These are phyloP conservation scores for Tephrocybe sp. DNA, from an alignment of 768 basidiomycete species.

Conservation along the genomic window DNA sequence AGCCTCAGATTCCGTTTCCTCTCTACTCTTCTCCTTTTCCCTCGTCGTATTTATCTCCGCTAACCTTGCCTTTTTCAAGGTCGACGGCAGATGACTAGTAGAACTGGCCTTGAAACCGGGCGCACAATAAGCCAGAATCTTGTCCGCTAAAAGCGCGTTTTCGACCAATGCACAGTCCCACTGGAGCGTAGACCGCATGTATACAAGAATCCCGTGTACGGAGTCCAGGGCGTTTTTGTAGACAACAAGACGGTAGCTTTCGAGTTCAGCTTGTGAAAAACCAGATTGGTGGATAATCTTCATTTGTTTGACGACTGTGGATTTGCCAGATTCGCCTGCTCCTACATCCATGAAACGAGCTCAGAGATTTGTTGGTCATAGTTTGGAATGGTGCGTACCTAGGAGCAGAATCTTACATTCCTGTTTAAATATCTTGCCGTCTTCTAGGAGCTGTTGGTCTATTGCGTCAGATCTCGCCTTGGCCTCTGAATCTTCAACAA, in stretches of 20 bases:
- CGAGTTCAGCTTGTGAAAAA: conserved; percentile 74
- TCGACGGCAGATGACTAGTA: conserved; percentile 23
- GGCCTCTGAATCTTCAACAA: conserved; percentile 46
- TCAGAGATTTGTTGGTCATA: background rate
- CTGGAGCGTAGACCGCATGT: conserved; percentile 76
- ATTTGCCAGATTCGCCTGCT: conserved; percentile 93
- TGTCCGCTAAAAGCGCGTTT: conserved; percentile 42
- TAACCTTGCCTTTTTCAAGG: conserved; percentile 1
- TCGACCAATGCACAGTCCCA: conserved; percentile 67
- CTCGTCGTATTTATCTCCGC: background rate
- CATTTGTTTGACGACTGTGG: conserved; percentile 98
- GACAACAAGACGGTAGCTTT: conserved; percentile 73
- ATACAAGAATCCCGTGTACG: conserved; percentile 80
- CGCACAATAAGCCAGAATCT: conserved; percentile 39
- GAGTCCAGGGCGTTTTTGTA: conserved; percentile 88
- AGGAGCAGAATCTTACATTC: conserved; percentile 92
- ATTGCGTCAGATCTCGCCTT: conserved; percentile 69
- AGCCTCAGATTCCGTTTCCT: conserved; percentile 14
- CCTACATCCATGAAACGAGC: conserved; percentile 45
- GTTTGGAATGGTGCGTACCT: conserved; percentile 41
- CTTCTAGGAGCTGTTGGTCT: conserved; percentile 84
- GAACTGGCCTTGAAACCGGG: conserved; percentile 39
- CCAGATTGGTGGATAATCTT: conserved; percentile 96
- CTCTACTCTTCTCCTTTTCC: background rate
- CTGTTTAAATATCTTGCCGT: conserved; percentile 72